These are phyloP conservation scores for Alternaria postmessia DNA, from an alignment of 2,329 filamentous ascomycete species.

Conservation along the genomic window DNA sequence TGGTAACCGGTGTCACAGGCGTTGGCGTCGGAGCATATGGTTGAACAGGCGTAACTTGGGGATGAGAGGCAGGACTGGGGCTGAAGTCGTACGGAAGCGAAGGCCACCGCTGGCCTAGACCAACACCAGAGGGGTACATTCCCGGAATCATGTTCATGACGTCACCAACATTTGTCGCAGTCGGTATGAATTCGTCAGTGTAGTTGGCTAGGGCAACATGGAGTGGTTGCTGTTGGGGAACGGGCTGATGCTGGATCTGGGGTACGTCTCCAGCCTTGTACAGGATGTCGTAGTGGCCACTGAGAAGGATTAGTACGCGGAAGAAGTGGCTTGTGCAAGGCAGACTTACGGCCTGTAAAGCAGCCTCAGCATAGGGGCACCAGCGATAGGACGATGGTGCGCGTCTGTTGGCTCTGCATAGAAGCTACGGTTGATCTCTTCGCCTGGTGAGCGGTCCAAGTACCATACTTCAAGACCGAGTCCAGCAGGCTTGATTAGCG, in stretches of 20 bases:
- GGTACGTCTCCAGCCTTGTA: conserved; percentile 71
- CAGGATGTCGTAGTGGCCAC: conserved; percentile 92
- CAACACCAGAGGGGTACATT: conserved; percentile 51
- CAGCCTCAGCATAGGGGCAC: conserved; percentile 71
- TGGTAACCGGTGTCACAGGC: conserved; percentile 38
- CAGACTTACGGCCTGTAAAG: conserved; percentile 69
- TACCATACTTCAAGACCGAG: conserved; percentile 89
- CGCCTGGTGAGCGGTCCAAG: conserved; percentile 83
- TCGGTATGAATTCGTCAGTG: conserved; percentile 53
- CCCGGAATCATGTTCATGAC: conserved; percentile 56
- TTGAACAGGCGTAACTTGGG: conserved; percentile 45
- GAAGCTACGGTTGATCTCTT: conserved; percentile 73
- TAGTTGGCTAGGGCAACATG: conserved; percentile 49
- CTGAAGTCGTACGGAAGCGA: conserved; percentile 49
- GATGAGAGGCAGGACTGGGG: conserved; percentile 40
- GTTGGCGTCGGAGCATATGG: conserved; percentile 43
- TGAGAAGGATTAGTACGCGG: conserved; percentile 42
- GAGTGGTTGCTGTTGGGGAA: conserved; percentile 40
- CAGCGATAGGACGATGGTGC: conserved; percentile 52
- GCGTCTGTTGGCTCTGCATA: conserved; percentile 63
- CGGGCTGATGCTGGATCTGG: conserved; percentile 35
- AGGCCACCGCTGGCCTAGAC: conserved; percentile 43
- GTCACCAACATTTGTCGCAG: conserved; percentile 43
- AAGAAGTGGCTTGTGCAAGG: not conserved
- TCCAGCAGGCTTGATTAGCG: conserved; percentile 79